Conservation (phyloP, 2,329 filamentous ascomycete species). For the Mycosphaerella sp. region DNA sequence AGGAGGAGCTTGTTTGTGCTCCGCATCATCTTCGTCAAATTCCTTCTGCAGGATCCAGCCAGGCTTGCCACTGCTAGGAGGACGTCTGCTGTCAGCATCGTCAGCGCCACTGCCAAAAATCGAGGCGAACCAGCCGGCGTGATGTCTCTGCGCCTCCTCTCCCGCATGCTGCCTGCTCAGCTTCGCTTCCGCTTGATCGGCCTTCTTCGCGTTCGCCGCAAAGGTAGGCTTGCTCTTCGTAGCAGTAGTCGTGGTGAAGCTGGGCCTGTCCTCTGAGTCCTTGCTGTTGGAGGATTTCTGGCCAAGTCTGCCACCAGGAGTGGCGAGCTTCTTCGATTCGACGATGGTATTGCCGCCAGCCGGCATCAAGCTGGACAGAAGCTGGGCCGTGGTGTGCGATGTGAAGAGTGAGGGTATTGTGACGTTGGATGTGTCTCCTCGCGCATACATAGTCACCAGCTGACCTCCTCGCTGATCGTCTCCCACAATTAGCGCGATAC, state of each 20-base stretch:
- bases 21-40: conserved; percentile 53
- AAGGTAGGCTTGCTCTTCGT: conserved; percentile 18
- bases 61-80: conserved; percentile 65
- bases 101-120: conserved; percentile 30
- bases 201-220: conserved; percentile 15
- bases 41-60: conserved; percentile 67
- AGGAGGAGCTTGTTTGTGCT: conserved; percentile 38
- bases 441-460: conserved; percentile 96
- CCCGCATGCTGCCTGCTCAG: conserved; percentile 26
- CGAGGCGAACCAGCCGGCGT: conserved; percentile 41
- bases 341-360: conserved; percentile 40
- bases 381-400: conserved; percentile 85
- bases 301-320: conserved; percentile 31
- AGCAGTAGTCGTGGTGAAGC: conserved; percentile 24
- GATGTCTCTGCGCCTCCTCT: conserved; percentile 4
- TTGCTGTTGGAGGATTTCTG: conserved; percentile 13
- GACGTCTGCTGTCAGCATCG: conserved; percentile 49
- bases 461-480: conserved; percentile 85
- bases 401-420: conserved; percentile 94
- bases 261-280: conserved; percentile 22
- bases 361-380: conserved; percentile 81
- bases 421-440: conserved; percentile 89
- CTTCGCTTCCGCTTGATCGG: conserved; percentile 9
- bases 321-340: conserved; percentile 48
- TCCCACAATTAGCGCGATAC: conserved; percentile 83